A percentile compares a stretch with the other conserved stretches of the same genome.
phyloP scores from a whole-genome alignment of 2,329 filamentous ascomycete genomes.

The Colletotrichum paranaense region DNA sequence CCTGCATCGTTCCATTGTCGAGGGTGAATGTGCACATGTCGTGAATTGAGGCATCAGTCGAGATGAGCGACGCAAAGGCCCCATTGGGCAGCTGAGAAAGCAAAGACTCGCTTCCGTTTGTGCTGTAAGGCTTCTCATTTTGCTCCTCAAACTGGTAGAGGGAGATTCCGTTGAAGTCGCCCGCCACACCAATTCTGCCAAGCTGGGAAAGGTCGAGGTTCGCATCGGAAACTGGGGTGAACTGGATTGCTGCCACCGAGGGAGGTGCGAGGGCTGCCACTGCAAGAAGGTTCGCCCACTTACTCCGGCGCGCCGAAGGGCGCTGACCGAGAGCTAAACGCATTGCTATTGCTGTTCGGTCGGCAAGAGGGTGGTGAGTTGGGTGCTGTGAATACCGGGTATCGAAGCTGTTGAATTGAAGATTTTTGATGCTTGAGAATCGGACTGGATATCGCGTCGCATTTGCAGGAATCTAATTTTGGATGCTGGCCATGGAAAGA shows the following conservation, averaged over 20 bases:
- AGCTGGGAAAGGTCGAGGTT: constrained; percentile 83
- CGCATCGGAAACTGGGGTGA: constrained; percentile 71
- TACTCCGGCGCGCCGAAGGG: constrained; percentile 52
- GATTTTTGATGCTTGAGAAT: constrained; percentile 3
- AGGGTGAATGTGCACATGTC: constrained; percentile 86
- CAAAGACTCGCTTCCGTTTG: constrained; percentile 85
- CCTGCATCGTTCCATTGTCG: constrained; percentile 73
- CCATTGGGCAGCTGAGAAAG: constrained; percentile 88
- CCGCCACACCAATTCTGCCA: constrained; percentile 85
- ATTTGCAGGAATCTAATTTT: constrained; percentile 31
- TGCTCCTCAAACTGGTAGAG: constrained; percentile 89
- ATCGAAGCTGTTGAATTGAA: constrained; percentile 15
- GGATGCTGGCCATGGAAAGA: constrained; percentile 23
- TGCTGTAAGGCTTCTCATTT: constrained; percentile 72
- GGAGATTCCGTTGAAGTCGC: constrained; percentile 92
- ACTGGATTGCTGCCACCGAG: constrained; percentile 63
- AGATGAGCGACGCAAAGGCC: constrained; percentile 77
- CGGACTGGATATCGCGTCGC: constrained; percentile 19
- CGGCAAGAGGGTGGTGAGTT: background rate
- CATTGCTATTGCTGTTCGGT: constrained; percentile 51
- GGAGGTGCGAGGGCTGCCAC: constrained; percentile 54
- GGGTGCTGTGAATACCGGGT: constrained; percentile 14
- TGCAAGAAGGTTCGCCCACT: constrained; percentile 50
- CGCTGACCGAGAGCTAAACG: constrained; percentile 57
- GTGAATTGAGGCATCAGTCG: constrained; percentile 85